These are phyloP conservation scores for Diaporthe australafricana DNA, from an alignment of 2,329 filamentous ascomycete genomes.

Conservation along the genomic window DNA sequence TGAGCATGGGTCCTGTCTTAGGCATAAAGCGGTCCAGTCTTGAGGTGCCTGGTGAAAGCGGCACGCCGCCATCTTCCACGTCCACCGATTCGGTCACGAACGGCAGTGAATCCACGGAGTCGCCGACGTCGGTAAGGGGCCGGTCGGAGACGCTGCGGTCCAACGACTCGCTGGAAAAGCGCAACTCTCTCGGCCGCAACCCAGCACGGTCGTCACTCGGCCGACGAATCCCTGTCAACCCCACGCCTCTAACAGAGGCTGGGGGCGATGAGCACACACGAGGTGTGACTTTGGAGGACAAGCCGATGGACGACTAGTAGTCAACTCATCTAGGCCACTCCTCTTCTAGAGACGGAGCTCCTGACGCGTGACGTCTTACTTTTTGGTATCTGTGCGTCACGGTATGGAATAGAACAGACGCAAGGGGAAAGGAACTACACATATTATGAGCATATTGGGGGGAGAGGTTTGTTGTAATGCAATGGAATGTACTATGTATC, in stretches of 20 bases:
- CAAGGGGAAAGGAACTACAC: not conserved
- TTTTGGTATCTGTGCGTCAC: slow-evolving; percentile 11
- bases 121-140: slow-evolving; percentile 34
- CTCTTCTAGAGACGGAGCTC: not conserved
- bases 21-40: slow-evolving; percentile 75
- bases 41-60: slow-evolving; percentile 79
- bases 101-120: slow-evolving; percentile 39
- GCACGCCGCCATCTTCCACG: slow-evolving; percentile 45
- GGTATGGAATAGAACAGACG: slow-evolving; percentile 5
- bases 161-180: slow-evolving; percentile 63
- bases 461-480: slow-evolving; percentile 28
- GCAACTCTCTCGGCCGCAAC: slow-evolving; percentile 71
- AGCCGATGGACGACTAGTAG: slow-evolving; percentile 79
- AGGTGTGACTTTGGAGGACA: slow-evolving; percentile 78
- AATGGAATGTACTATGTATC: slow-evolving; percentile 36
- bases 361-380: not conserved
- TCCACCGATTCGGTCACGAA: slow-evolving; percentile 39
- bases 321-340: not conserved
- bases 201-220: slow-evolving; percentile 64
- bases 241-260: slow-evolving; percentile 46
- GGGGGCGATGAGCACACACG: slow-evolving; percentile 44
- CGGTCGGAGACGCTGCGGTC: slow-evolving; percentile 37
- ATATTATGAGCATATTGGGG: not conserved
- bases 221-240: slow-evolving; percentile 57
- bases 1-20: slow-evolving; percentile 62